phyloP scores from a whole-genome alignment of 441 rosid genomes.

The Pelargonium citronellum region DNA sequence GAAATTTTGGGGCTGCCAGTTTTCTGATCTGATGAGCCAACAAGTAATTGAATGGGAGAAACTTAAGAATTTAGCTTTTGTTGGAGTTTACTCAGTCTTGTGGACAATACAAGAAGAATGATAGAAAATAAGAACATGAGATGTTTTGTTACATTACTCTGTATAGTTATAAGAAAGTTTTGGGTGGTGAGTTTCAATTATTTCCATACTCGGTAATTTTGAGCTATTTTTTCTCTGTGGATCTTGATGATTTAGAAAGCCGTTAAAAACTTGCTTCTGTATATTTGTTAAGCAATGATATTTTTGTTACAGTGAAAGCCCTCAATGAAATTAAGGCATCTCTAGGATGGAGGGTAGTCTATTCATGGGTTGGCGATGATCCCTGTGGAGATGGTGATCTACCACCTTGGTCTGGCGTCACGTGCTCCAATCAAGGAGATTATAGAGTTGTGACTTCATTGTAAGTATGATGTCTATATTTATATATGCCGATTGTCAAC shows the following conservation, averaged over 20 bases:
- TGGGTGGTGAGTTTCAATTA: too few species aligned
- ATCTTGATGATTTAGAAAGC: too few species aligned
- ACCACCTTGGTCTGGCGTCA: constrained; percentile 76
- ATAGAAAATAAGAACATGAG: neutral
- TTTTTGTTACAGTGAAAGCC: constrained; percentile 50
- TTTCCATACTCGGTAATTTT: too few species aligned
- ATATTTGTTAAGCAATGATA: too few species aligned
- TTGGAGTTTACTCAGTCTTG: neutral
- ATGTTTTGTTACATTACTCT: neutral
- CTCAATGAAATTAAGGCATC: constrained; percentile 75
- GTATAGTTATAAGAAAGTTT: too few species aligned
- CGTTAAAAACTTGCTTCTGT: too few species aligned
- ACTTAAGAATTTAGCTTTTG: neutral
- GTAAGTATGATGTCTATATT: constrained; percentile 27
- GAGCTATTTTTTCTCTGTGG: too few species aligned
- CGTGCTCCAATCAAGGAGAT: constrained; percentile 68
- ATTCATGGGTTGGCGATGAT: constrained; percentile 79
- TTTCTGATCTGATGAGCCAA: neutral
- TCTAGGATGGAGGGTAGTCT: constrained; percentile 77
- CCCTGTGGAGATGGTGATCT: constrained; percentile 73
- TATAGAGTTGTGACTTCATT: constrained; percentile 63
- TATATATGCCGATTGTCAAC: neutral
- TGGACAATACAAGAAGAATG: neutral
- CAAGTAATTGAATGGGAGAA: neutral
- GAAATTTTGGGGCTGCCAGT: neutral